Evolutionary conservation across 1,139 yeast species (phyloP).

Genomic region (Hansenula lynferdii): DNA sequence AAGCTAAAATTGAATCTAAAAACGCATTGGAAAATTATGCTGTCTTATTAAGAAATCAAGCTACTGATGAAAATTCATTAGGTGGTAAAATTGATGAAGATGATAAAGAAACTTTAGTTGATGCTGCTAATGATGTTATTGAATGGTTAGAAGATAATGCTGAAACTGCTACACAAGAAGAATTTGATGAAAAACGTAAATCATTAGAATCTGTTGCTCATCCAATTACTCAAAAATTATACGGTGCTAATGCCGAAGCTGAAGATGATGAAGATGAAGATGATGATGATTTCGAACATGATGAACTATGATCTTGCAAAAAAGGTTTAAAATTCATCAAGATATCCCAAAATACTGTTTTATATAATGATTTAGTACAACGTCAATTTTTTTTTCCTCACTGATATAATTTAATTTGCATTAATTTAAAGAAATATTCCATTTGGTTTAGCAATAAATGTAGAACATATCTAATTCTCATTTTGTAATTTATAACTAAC

Average conservation of each 20-base stretch:
- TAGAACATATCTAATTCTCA: too few species aligned
- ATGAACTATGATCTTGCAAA: constrained; percentile 45
- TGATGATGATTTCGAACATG: constrained; percentile 61
- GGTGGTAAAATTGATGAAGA: constrained; percentile 82
- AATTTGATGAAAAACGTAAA: constrained; percentile 90
- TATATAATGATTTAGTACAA: too few species aligned
- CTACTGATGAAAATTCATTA: constrained; percentile 52
- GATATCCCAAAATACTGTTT: too few species aligned
- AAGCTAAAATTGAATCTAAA: constrained; percentile 81
- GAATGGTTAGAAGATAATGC: constrained; percentile 86
- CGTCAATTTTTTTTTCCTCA: too few species aligned
- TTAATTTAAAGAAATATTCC: too few species aligned
- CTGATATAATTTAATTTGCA: too few species aligned
- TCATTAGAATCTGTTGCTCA: constrained; percentile 77
- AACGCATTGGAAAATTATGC: constrained; percentile 88
- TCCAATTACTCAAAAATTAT: constrained; percentile 91
- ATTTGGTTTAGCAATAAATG: too few species aligned
- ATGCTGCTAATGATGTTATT: constrained; percentile 81
- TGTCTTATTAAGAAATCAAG: constrained; percentile 75
- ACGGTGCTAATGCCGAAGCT: constrained; percentile 55
- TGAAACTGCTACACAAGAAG: constrained; percentile 86
- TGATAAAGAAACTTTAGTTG: constrained; percentile 85
- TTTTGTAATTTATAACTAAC: constrained; percentile 57
- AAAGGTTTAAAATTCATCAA: too few species aligned
- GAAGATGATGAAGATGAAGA: constrained; percentile 54